Evolutionary conservation across 345 rosid species (phyloP), one percentile per base, ranked within the genome.

Genomic region (Aquilaria yunnanensis): DNA sequence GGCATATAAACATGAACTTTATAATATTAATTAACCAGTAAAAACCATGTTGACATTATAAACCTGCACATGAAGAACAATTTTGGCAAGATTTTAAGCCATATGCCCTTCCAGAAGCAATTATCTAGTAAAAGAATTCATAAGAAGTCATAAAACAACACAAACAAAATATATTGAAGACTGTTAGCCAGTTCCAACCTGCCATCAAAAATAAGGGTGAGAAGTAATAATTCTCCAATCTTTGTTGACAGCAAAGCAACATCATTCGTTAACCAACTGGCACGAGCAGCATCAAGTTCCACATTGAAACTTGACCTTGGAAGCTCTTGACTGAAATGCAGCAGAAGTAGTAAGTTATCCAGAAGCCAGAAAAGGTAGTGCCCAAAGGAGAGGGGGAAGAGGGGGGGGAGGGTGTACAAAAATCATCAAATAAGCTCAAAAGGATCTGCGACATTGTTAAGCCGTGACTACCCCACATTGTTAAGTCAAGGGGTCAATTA

Each of bases 251-350:
- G 70, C 80, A 94, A 74, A 54, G 89, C 97, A 50, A 90, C 96
- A 57, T 94, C 91, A 62, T 85, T 82, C 32, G 73, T 67, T 64
- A 94, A 78, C 96, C 97, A 90, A 73, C 85, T 76, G 63, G 92
- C 90, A 75, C 75, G 80, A 71, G 95, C 97, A 74, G 91, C 93
- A 83, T 94, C 99, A 68, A 94, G 99, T 81, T 94, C 99, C 73
- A 86, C 87, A 63, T 64, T 77, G 71, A 94, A 90, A 68, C 78
- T 79, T 64, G 95, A 83, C 81, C 89, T 82, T 74, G 99, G 96
- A 66, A 94, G 76, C 74, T 88, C 97, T 74, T 86, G 97, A 78
- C 97, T 94, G 84, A 77, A 73, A 72, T 59, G 60, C 60, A 66
- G 66, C 45, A 54, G 60, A 65, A 43, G 62, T 63, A 64, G 12